Percentiles rank a stretch among this genome's conserved stretches.
phyloP scores from a whole-genome alignment of 305 asterid genomes.

The Nicotiana rustica region DNA sequence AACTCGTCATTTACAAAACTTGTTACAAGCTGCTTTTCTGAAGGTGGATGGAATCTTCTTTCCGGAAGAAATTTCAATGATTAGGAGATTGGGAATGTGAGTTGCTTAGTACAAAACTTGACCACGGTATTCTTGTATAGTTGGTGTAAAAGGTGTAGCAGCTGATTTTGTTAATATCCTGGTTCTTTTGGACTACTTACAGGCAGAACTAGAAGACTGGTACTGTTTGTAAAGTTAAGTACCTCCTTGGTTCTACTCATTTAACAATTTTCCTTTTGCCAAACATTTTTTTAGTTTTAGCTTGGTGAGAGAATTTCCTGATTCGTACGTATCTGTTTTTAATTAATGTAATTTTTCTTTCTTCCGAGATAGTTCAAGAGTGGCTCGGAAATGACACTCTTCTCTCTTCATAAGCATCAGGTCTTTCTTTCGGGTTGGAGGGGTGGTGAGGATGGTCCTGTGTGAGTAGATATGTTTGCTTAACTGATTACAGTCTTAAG shows the following conservation, averaged over 20 bases:
- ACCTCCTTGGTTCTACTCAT: not conserved
- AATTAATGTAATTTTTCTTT: not conserved
- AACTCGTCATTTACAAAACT: not conserved
- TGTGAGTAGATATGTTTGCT: no score
- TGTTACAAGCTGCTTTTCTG: not conserved
- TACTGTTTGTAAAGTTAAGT: not conserved
- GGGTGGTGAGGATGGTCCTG: not conserved
- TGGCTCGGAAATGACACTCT: not conserved
- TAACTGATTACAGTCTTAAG: not conserved
- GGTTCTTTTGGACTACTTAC: not conserved
- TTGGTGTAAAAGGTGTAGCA: not conserved
- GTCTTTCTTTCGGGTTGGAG: constrained; percentile 1
- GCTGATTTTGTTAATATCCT: not conserved
- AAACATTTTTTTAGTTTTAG: not conserved
- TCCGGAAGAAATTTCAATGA: not conserved
- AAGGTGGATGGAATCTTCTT: not conserved
- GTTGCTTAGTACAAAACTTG: not conserved
- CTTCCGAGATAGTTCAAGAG: not conserved
- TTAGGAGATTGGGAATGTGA: not conserved
- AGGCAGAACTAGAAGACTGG: not conserved
- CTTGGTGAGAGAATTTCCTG: constrained; percentile 10
- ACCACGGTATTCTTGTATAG: not conserved
- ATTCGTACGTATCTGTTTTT: not conserved
- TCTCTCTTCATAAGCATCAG: not conserved
- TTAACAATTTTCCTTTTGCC: not conserved